Conservation (phyloP, 1,139 yeast species). For the Arxiozyma slooffiae region DNA sequence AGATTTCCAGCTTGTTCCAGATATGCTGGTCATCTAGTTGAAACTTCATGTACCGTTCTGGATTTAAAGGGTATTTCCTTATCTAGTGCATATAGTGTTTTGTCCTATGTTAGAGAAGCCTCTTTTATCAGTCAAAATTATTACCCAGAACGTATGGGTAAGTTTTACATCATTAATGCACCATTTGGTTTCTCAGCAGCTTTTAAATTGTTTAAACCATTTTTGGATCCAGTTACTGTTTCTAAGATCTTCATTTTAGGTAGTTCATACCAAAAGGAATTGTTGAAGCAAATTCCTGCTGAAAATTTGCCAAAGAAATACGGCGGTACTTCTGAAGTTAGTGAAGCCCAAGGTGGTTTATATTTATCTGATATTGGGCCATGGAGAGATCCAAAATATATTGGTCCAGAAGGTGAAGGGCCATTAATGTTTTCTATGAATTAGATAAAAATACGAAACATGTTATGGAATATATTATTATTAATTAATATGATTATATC, state of each 20-base stretch:
- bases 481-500: neutral
- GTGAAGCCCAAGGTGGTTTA: constrained; percentile 64
- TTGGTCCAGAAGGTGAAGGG: constrained; percentile 83
- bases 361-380: constrained; percentile 90
- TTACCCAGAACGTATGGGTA: constrained; percentile 99
- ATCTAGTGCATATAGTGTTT: constrained; percentile 72
- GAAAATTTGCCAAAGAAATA: constrained; percentile 85
- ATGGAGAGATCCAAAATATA: constrained; percentile 82
- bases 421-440: constrained; percentile 43
- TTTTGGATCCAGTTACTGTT: constrained; percentile 96
- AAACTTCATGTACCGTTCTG: constrained; percentile 91
- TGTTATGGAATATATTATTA: neutral
- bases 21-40: constrained; percentile 64
- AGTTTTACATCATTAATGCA: constrained; percentile 88
- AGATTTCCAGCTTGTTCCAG: constrained; percentile 95
- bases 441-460: constrained; percentile 3
- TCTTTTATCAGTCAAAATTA: constrained; percentile 91
- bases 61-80: constrained; percentile 92
- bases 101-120: constrained; percentile 84
- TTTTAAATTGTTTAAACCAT: constrained; percentile 80
- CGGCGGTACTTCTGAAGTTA: constrained; percentile 69
- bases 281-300: constrained; percentile 83
- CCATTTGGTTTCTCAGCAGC: constrained; percentile 97
- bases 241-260: constrained; percentile 88
- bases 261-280: constrained; percentile 63